Percentiles rank a stretch among this genome's conserved stretches.
Conservation (phyloP, 139 green algal genomes). For the Haematococcus lacustris region DNA sequence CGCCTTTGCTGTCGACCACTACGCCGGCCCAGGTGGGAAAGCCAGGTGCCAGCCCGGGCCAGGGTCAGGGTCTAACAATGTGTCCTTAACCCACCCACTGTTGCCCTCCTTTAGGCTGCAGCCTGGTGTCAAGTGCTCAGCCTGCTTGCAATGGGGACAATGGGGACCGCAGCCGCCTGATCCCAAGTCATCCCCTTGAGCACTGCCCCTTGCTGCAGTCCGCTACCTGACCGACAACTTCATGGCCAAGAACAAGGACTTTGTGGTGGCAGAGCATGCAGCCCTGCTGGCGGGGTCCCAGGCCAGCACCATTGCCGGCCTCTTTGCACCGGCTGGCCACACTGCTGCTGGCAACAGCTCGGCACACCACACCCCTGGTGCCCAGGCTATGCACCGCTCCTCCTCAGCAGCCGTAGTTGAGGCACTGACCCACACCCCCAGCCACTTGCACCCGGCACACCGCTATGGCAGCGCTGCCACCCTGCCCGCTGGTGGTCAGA, state of each 20-base stretch:
- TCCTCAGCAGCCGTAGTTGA: too few species aligned
- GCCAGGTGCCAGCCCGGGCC: too few species aligned
- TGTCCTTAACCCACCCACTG: not conserved
- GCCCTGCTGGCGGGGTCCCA: constrained; percentile 59
- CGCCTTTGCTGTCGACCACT: constrained; percentile 91
- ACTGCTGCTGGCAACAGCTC: too few species aligned
- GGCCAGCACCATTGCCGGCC: constrained; percentile 47
- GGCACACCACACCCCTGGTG: too few species aligned
- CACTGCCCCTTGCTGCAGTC: not conserved
- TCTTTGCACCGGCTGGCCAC: constrained; percentile 20
- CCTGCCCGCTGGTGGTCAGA: too few species aligned
- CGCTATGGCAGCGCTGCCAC: too few species aligned
- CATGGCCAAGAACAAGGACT: constrained; percentile 65
- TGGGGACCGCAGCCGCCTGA: too few species aligned
- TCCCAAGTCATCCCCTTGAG: too few species aligned
- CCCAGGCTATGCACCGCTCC: too few species aligned
- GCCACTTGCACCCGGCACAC: not conserved
- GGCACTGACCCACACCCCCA: not conserved
- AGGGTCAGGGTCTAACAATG: too few species aligned
- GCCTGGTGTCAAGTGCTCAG: too few species aligned
- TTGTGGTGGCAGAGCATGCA: constrained; percentile 91
- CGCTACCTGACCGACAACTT: constrained; percentile 18
- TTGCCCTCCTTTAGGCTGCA: not conserved
- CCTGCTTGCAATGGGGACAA: too few species aligned
- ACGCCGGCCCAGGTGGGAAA: constrained; percentile 63